These are phyloP conservation scores for Cercospora sesami DNA, from an alignment of 2,329 filamentous ascomycete genomes.

Conservation along the genomic window DNA sequence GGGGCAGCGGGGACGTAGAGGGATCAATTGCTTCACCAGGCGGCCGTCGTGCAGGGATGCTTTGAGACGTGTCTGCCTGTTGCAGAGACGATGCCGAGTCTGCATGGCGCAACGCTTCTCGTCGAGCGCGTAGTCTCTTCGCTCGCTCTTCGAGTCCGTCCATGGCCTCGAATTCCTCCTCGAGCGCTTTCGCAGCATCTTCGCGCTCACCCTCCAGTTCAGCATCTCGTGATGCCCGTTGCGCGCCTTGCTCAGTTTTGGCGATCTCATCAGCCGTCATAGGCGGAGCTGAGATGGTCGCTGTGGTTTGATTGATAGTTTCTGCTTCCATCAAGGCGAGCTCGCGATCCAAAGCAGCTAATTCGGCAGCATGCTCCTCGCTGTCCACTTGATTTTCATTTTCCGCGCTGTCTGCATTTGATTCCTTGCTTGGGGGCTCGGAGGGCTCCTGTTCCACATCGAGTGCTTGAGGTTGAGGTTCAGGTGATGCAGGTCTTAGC, in stretches of 20 bases:
- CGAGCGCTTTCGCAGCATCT: constrained; percentile 47
- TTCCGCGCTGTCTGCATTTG: not conserved
- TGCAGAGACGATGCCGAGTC: not conserved
- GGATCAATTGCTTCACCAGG: not conserved
- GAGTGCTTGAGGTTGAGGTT: not conserved
- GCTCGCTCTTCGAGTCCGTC: constrained; percentile 50
- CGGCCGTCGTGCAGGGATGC: not conserved
- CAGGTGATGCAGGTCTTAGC: constrained; percentile 19
- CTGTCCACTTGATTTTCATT: constrained; percentile 21
- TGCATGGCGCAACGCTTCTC: constrained; percentile 43
- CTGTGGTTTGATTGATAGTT: constrained; percentile 23
- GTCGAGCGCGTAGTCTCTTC: constrained; percentile 47
- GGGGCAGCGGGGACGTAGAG: not conserved
- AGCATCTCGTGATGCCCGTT: constrained; percentile 45
- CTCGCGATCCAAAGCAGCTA: constrained; percentile 81
- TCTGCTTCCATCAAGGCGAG: constrained; percentile 54
- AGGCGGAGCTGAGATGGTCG: constrained; percentile 48
- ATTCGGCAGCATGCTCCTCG: constrained; percentile 35
- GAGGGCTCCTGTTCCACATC: constrained; percentile 12
- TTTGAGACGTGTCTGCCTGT: not conserved
- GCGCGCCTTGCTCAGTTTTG: constrained; percentile 47
- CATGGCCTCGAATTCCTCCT: constrained; percentile 55
- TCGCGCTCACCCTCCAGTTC: constrained; percentile 52
- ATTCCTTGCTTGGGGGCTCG: constrained; percentile 35
- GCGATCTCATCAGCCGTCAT: constrained; percentile 50